Base-by-base conservation (phyloP, 352 stramenopile genomes). In the Aphanomyces euteiches region DNA sequence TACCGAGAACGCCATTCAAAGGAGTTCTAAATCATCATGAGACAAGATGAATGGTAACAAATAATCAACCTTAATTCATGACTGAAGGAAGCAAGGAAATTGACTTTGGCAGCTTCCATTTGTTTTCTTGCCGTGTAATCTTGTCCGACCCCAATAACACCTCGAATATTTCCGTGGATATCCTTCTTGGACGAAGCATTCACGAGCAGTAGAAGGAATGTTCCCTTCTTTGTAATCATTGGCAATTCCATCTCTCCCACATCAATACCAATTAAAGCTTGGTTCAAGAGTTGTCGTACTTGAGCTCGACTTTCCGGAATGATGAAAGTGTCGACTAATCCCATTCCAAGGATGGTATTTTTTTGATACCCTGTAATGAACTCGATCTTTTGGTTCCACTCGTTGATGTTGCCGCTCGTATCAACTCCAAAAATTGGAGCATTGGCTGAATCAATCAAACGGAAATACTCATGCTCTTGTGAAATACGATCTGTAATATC, bases 81-180 rank as follows among this genome's bases (percentile, higher is more conserved):
- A 67, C 85, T 93, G 67, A 95, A 93, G 0, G 85, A 93, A 7
- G 87, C 87, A 56, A 95, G 69, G 67, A 95, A 95, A n/a, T 90
- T 93, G 39, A 93, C 85, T 66, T 92, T 93, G 0, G 85, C 85
- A 53, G 85, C 84, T 68, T 95, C 85, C 87, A 92, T 93, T 54
- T 93, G 84, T 66, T 93, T 93, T 19, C 86, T 78, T 2, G 85
- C 87, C 10, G 93, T 98, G 68, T 98, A 93, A 74, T 98, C 93
- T 77, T 98, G 92, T 10, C 89, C 90, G 50, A 98, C 89, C 70
- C 87, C 87, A 59, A 98, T 95, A 34, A 97, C 91, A 57, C 92
- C 93, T 45, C 95, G 88, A 72, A 98, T 90, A 63, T 96, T 96
- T 34, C 90, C 89, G 39, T 97, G 88, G 77, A 89, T 89, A 72